Evolutionary conservation across 139 green algal genomes (phyloP), one percentile per base, ranked within the genome.

Genomic region (Chlamydomonas asymmetrica): DNA sequence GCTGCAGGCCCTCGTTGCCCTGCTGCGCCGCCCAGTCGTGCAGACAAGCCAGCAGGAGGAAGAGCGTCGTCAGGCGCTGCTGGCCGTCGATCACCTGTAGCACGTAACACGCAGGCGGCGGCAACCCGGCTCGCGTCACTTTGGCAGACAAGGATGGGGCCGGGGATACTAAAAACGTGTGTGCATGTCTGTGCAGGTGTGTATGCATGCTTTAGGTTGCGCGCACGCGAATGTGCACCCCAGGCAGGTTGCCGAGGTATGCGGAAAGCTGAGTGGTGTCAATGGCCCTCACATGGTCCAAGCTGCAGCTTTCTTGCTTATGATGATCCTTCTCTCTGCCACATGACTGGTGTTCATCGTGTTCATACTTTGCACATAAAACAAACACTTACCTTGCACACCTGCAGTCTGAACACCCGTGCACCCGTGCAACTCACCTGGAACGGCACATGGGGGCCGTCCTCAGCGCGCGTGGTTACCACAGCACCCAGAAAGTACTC

Each of bases 1-100:
- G 43, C 68, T 74, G 65, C 63, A 88, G 74, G 29, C 54, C 76
- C 29, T 76, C 38, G 45, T 52, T 66, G 4, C 35, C 73, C 57
- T 73, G 70, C 25, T 41, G 31, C n/a, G 62, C 60, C 16, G 86
- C 83, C 81, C 81, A 87, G 71, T 69, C 29, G 48, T 78, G 70
- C 34, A 88, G 66, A 60, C 66, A 88, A 35, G 74, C 71, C 62
- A 91, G 74, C 75, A 91, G 73, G 63, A 91, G 82, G 54, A 91
- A 76, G 4, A 91, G 65, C 10, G 81, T 83, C 22, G 84, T 89
- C 49, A 91, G 74, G 1, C 86, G 86, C 81, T 91, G 86, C 83
- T 91, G 86, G 1, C 86, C 86, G 59, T 91, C 86, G 41, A 91
- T 89, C 29, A 91, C 70, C 81, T 91, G 80, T n/a, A 45, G 16